Evolutionary conservation across 2,329 filamentous ascomycete species (phyloP).

Genomic region (Fusarium proliferatum): DNA sequence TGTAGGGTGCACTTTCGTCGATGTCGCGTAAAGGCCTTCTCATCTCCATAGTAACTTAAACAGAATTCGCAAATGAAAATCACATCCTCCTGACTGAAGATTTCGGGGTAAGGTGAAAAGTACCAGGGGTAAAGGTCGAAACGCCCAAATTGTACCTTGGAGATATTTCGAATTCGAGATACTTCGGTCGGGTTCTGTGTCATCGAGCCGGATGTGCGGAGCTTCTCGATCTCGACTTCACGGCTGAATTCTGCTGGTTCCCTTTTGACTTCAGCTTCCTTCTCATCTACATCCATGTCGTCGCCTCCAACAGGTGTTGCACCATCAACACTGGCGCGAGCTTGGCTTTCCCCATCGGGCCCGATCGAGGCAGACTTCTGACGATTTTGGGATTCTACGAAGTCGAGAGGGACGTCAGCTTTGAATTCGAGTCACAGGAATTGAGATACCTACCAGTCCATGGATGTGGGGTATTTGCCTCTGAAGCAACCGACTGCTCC

Average conservation of each 20-base stretch:
- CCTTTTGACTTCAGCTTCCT: conserved; percentile 57
- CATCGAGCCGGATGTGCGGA: conserved; percentile 95
- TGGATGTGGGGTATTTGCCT: conserved; percentile 65
- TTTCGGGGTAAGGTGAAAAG: conserved; percentile 94
- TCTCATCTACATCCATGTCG: conserved; percentile 67
- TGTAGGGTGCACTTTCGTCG: conserved; percentile 89
- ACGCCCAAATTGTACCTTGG: conserved; percentile 92
- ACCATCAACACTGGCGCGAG: conserved; percentile 56
- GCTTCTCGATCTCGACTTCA: conserved; percentile 95
- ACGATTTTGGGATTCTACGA: conserved; percentile 59
- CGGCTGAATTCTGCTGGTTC: conserved; percentile 73
- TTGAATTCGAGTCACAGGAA: neutral
- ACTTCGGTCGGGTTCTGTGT: conserved; percentile 98
- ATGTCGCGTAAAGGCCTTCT: conserved; percentile 85
- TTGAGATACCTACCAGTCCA: conserved; percentile 54
- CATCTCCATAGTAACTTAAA: conserved; percentile 86
- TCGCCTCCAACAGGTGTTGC: conserved; percentile 59
- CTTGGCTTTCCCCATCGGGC: conserved; percentile 58
- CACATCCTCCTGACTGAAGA: conserved; percentile 87
- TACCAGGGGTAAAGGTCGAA: conserved; percentile 98
- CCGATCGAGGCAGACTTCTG: conserved; percentile 57
- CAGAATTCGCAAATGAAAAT: conserved; percentile 99
- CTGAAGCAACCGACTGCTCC: conserved; percentile 65
- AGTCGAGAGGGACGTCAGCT: conserved; percentile 51
- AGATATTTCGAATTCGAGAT: conserved; percentile 93